Conservation (phyloP, 768 basidiomycete species). For the Vishniacozyma victoriae region DNA sequence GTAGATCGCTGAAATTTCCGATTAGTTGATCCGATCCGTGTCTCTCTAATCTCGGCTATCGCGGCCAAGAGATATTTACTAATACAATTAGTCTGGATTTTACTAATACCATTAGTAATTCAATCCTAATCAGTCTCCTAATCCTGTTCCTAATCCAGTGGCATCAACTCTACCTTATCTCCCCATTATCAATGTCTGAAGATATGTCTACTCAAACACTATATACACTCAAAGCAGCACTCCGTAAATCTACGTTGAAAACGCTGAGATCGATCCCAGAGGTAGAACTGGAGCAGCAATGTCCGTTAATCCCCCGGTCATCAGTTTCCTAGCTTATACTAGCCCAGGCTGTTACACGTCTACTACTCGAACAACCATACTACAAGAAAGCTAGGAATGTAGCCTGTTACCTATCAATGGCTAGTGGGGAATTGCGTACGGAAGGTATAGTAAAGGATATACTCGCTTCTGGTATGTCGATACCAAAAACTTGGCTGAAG, state of each 20-base stretch:
- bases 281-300: slow-evolving; percentile 24
- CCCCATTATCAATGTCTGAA: not conserved
- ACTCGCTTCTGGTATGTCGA: slow-evolving; percentile 18
- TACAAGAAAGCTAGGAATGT: slow-evolving; percentile 27
- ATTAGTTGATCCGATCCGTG: too few species aligned
- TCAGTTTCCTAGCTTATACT: not conserved
- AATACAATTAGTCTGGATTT: too few species aligned
- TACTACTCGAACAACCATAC: slow-evolving; percentile 15
- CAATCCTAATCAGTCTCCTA: too few species aligned
- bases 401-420: slow-evolving; percentile 40
- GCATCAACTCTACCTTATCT: too few species aligned
- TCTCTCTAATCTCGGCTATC: too few species aligned
- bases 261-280: slow-evolving; percentile 24
- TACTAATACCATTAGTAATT: too few species aligned
- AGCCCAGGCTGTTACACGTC: slow-evolving; percentile 18
- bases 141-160: too few species aligned
- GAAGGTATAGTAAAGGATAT: slow-evolving; percentile 25
- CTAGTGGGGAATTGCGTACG: slow-evolving; percentile 32
- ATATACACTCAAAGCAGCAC: slow-evolving; percentile 20
- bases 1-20: too few species aligned
- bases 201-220: too few species aligned
- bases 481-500: not conserved
- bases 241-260: slow-evolving; percentile 29
- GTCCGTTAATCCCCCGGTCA: slow-evolving; percentile 12
- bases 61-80: too few species aligned